Base-by-base conservation (phyloP, 2,329 filamentous ascomycete genomes). In the Diaporthe sp. region DNA sequence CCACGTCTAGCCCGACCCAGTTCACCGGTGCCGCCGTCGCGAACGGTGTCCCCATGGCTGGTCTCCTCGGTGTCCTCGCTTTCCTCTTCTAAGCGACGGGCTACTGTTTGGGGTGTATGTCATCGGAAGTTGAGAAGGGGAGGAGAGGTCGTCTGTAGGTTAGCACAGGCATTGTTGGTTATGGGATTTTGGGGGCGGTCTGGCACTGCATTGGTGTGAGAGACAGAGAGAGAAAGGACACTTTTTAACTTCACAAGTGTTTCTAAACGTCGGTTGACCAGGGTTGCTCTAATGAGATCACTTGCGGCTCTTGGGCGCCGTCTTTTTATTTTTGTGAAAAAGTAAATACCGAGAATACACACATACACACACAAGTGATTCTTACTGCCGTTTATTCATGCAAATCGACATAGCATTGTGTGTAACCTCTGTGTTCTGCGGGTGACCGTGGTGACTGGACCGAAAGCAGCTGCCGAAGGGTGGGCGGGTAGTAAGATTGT, bases 1-100 rank as follows among this genome's bases (percentile, higher is more conserved):
- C 65, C 13, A 13, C 46, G 0, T 67, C 72, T 13, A 7, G 13
- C 51, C 49, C 72, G 37, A 17, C 25, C 4, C n/a, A 39, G 7
- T 55, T 74, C 72, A 69, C 61, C 31, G 72, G 51, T 31, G 72
- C 61, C 7, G 72, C 61, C 28, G 62, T 57, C 15, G 51, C 51
- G 53, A 74, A 44, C 34, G 72, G 46, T 22, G 42, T 74, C 13
- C 72, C 72, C 37, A n/a, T 74, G 28, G 62, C 62, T 17, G 72
- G 72, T 44, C 46, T 73, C 34, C 65, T 69, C 65, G 65, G 65
- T 37, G 2, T 69, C 34, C 46, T 55, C n/a, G 65, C 65, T 19
- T 55, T 69, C 46, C 65, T 69, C 5, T 22, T 69, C 34, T 69
- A 69, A 69, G 34, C 25, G 10, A 34, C 17, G 49, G 49, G 25